Conservation (phyloP, 2,329 filamentous ascomycete genomes). For the Fonsecaea pugnacius region DNA sequence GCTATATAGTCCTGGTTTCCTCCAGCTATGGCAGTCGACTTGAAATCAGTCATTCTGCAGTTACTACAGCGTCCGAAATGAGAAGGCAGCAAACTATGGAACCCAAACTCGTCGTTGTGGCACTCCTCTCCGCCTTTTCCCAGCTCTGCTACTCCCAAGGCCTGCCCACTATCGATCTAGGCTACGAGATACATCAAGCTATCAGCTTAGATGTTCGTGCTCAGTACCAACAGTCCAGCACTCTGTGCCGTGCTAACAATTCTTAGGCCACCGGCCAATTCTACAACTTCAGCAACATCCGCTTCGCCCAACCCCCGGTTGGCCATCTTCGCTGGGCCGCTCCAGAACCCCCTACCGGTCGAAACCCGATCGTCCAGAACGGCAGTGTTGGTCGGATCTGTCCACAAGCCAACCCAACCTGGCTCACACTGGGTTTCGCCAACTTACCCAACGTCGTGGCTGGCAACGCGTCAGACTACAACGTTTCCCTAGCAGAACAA, state of each 20-base stretch:
- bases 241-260: neutral
- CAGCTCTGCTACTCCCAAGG: neutral
- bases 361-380: conserved; percentile 52
- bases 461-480: conserved; percentile 37
- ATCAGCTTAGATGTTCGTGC: conserved; percentile 36
- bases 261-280: conserved; percentile 44
- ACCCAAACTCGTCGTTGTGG: neutral
- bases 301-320: conserved; percentile 59
- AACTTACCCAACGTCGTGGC: conserved; percentile 43
- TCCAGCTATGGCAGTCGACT: neutral
- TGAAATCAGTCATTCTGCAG: neutral
- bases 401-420: conserved; percentile 52
- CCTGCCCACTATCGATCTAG: conserved; percentile 54
- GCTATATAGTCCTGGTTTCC: neutral
- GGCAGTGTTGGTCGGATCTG: conserved; percentile 51
- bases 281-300: conserved; percentile 63
- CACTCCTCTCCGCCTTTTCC: neutral
- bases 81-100: neutral
- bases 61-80: neutral
- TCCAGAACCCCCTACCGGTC: conserved; percentile 49
- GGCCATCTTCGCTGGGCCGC: conserved; percentile 57
- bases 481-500: conserved; percentile 39
- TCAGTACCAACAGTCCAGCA: neutral
- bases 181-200: conserved; percentile 58
- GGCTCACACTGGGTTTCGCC: conserved; percentile 44